These are phyloP conservation scores for Pythium grandisporangium DNA, from an alignment of 352 stramenopile species.

Conservation along the genomic window DNA sequence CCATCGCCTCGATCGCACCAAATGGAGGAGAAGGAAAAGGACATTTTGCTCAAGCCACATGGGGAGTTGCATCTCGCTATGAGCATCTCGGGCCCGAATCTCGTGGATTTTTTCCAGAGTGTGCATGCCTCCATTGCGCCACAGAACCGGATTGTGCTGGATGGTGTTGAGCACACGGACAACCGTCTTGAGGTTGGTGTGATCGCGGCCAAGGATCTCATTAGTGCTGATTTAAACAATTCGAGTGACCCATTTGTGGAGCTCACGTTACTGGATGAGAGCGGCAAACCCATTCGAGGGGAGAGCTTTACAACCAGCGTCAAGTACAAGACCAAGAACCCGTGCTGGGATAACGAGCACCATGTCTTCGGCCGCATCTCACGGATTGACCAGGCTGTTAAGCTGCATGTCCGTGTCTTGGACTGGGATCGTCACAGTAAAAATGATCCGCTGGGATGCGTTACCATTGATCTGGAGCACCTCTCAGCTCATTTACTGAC, in stretches of 20 bases:
- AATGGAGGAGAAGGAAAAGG: conserved; percentile 20
- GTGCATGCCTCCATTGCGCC: conserved; percentile 20
- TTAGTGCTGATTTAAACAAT: conserved; percentile 51
- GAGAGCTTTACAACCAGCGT: conserved; percentile 38
- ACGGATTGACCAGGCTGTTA: conserved; percentile 42
- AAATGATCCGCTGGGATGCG: conserved; percentile 43
- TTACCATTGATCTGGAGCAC: conserved; percentile 33
- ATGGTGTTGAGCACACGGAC: conserved; percentile 44
- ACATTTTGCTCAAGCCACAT: conserved; percentile 29
- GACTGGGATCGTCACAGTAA: conserved; percentile 42
- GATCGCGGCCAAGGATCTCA: conserved; percentile 33
- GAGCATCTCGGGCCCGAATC: conserved; percentile 47
- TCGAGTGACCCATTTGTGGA: conserved; percentile 58
- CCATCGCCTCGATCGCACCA: too few relatives aligned
- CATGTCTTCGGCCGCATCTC: conserved; percentile 53
- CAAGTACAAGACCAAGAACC: conserved; percentile 49
- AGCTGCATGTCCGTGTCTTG: conserved; percentile 38
- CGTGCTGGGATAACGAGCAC: conserved; percentile 48
- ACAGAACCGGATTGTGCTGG: conserved; percentile 31
- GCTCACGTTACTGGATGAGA: conserved; percentile 41
- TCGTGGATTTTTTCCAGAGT: conserved; percentile 58
- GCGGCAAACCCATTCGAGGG: conserved; percentile 31
- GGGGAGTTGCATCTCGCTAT: conserved; percentile 61
- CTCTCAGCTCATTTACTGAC: conserved; percentile 38
- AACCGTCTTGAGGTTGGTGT: conserved; percentile 63